phyloP scores from a whole-genome alignment of 768 basidiomycete species.

The Russula virescens region DNA sequence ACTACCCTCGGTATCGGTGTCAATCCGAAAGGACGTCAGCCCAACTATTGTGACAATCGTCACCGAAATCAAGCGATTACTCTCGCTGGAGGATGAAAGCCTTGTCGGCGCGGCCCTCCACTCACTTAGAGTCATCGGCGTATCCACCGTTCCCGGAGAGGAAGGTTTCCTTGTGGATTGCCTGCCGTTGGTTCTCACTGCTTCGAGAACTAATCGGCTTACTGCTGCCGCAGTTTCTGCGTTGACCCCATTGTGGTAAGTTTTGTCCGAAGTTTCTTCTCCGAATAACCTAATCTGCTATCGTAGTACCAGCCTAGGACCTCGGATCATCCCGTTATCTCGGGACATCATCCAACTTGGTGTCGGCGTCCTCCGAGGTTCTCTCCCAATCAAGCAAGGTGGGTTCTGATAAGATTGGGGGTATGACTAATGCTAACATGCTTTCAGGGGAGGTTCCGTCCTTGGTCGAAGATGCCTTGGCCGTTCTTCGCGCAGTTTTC shows the following conservation, averaged over 20 bases:
- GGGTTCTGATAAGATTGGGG: neutral
- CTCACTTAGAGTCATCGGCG: conserved; percentile 55
- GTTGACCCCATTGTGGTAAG: conserved; percentile 58
- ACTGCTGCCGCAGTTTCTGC: conserved; percentile 45
- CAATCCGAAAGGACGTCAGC: conserved; percentile 47
- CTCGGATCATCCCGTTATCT: conserved; percentile 84
- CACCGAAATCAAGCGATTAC: conserved; percentile 42
- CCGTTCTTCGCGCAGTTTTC: conserved; percentile 63
- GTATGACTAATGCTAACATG: conserved; percentile 15
- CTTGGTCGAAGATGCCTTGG: conserved; percentile 36
- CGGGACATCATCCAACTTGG: conserved; percentile 60
- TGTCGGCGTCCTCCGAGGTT: conserved; percentile 42
- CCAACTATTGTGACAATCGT: conserved; percentile 50
- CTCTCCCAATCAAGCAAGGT: conserved; percentile 28
- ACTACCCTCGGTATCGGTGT: conserved; percentile 51
- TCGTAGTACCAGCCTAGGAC: conserved; percentile 66
- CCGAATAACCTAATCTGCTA: neutral
- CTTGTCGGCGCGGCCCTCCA: conserved; percentile 47
- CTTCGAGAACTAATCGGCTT: conserved; percentile 38
- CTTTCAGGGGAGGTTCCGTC: conserved; percentile 26
- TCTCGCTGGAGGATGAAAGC: conserved; percentile 38
- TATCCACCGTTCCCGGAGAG: conserved; percentile 57
- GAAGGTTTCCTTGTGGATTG: conserved; percentile 54
- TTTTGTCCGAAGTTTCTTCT: conserved; percentile 23
- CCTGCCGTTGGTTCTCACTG: conserved; percentile 52